These are phyloP conservation scores for Proliferodiscus dingleyae DNA, from an alignment of 2,329 filamentous ascomycete species.

Conservation along the genomic window DNA sequence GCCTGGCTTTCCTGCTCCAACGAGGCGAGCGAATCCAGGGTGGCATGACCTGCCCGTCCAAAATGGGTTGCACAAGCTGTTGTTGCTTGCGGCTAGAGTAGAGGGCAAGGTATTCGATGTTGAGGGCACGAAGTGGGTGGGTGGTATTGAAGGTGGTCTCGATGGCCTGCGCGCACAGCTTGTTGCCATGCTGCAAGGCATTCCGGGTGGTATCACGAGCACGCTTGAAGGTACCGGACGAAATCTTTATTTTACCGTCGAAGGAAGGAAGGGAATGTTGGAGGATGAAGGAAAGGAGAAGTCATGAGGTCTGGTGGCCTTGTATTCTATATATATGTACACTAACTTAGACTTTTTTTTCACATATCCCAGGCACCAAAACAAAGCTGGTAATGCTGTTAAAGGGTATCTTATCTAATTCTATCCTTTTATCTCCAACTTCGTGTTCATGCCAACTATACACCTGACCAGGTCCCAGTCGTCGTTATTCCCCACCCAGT, in stretches of 20 bases:
- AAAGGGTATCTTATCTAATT: no score
- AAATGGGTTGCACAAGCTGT: conserved; percentile 76
- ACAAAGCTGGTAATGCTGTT: no score
- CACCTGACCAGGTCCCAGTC: conserved; percentile 89
- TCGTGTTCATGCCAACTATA: conserved; percentile 88
- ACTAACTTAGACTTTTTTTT: not conserved
- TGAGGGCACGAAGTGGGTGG: conserved; percentile 55
- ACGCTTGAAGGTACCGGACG: conserved; percentile 76
- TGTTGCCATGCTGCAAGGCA: conserved; percentile 72
- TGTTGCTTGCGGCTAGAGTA: conserved; percentile 79
- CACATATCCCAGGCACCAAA: no score
- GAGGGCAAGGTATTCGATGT: conserved; percentile 56
- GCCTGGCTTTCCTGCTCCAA: conserved; percentile 72
- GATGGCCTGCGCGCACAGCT: conserved; percentile 78
- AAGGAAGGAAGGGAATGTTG: conserved; percentile 73
- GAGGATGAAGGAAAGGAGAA: conserved; percentile 57
- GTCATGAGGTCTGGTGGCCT: conserved; percentile 4
- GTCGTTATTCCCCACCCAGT: conserved; percentile 82
- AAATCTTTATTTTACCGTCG: conserved; percentile 82
- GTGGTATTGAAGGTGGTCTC: conserved; percentile 75
- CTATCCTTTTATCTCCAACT: conserved; percentile 42
- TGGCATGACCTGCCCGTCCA: conserved; percentile 80
- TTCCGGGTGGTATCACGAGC: conserved; percentile 71
- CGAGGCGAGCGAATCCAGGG: conserved; percentile 67
- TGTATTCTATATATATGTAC: conserved; percentile 27